Base-by-base conservation (phyloP, 441 rosid species). In the Breynia disticha region DNA sequence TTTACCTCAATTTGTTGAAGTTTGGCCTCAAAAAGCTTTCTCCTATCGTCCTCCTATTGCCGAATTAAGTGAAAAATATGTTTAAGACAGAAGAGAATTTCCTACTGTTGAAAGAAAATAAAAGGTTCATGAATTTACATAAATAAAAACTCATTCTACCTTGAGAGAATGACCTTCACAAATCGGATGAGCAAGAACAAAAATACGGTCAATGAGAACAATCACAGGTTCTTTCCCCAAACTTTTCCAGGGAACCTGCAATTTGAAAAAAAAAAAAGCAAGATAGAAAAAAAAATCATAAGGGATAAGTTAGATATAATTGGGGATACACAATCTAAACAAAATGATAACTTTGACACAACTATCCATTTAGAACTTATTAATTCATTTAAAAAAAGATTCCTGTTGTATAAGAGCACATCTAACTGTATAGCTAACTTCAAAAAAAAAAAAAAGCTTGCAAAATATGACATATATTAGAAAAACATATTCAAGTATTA, bases 161-260 rank as follows among this genome's bases (percentile, higher is more conserved):
- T 76, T 81, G 48, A 79, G 75, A 54, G 85, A 71, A 58, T 54
- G 72, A 42, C 75, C 83, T 79, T 81, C 79, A 45, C 82, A 72
- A 60, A 79, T 86, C 60, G 97, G 95, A 62, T 81, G 79, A 55
- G 95, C 96, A 66, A 89, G 93, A 75, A 93, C 64, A 60, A 93
- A 93, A 49, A 93, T 90, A 57, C 96, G 93, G 66, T 93, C 99
- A 48, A 89, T 69, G 58, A 86, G 83, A 76, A 89, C 96, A 67
- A 93, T 80, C 20, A 93, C 99, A 20, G 99, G 95, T 72, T 93
- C 97, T 73, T 86, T 89, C 46, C 97, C 99, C 59, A 93, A 71
- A 68, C 99, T 78, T 78, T 93, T 89, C 97, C 99, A 93, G 13
- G 99, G 99, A 72, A 93, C 99, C 99, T 93, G 62, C 55, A 19